Evolutionary conservation across 306 rosid species (phyloP).

Genomic region (Rosa lucieae): DNA sequence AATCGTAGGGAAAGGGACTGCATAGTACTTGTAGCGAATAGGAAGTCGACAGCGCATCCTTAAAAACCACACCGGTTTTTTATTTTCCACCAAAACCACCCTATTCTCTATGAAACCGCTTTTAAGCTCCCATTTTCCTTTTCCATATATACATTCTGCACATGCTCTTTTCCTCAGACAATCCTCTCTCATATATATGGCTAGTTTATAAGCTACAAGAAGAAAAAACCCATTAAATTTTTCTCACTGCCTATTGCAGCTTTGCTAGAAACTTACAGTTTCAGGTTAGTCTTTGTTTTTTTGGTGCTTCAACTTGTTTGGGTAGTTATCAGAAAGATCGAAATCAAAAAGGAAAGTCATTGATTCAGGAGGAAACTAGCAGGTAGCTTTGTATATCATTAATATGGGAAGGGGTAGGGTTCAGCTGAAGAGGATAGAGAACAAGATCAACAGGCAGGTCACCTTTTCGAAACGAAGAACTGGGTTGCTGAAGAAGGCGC

Average conservation of each 20-base stretch:
- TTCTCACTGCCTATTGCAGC: constrained; percentile 10
- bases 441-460: constrained; percentile 87
- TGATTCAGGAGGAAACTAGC: neutral
- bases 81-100: constrained; percentile 26
- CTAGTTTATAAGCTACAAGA: constrained; percentile 14
- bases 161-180: constrained; percentile 27
- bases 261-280: constrained; percentile 13
- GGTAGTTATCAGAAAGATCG: constrained; percentile 27
- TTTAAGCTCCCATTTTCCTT: neutral
- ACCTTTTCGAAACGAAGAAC: constrained; percentile 88
- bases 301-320: constrained; percentile 28
- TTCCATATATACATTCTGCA: constrained; percentile 13
- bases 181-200: constrained; percentile 24
- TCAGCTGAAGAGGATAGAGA: constrained; percentile 80
- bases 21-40: constrained; percentile 32
- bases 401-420: constrained; percentile 95
- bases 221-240: constrained; percentile 24
- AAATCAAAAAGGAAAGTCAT: neutral
- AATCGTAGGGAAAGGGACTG: constrained; percentile 2
- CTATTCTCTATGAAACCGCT: constrained; percentile 17
- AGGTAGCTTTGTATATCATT: neutral
- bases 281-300: constrained; percentile 14
- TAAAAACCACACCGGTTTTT: constrained; percentile 35
- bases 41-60: constrained; percentile 52
- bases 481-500: constrained; percentile 83